Base-by-base conservation (phyloP, 495 filamentous ascomycete species). In the Penicilliopsis zonata region DNA sequence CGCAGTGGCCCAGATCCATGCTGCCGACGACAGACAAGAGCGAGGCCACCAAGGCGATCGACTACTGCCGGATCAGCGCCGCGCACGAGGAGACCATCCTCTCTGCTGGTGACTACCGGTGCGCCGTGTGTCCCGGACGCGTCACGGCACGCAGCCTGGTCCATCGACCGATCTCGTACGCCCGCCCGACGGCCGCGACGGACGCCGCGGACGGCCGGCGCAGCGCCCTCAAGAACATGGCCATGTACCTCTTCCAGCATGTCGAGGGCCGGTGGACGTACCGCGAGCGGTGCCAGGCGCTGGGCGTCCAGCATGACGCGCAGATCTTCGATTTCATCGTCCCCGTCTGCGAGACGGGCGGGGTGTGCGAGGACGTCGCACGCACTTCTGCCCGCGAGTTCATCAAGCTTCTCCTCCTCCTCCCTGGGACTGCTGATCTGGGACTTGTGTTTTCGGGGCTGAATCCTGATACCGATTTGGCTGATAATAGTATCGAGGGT, bases 251-350 rank as follows among this genome's bases (percentile, higher is more conserved):
- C 18, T 28, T 25, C 13, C 37, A 22, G 6, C 27, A 13, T 16
- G 18, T 40, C 14, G 8, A 30, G 4, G 22, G 30, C 16, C 23
- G 20, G 5, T 40, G 32, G 31, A 34, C 16, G 0, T 35, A 14
- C 28, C 26, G 31, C 9, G 37, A 40, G 15, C 21, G 17, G 15
- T 18, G 13, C 7, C 8, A 14, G 6, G 36, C 36, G 13, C 12
- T 28, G 9, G 29, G 29, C 5, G 2, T 9, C n/a, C 14, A 33
- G 10, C 13, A 21, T 18, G 31, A 40, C n/a, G 31, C 26, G 9
- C 37, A 40, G 12, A 35, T 35, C n/a, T 31, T 40, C 13, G 37
- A 40, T 24, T 16, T 40, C 10, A 32, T 27, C 3, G 23, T 35
- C n/a, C 37, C 37, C 1, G 26, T 40, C 19, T 40, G 37, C 28